Evolutionary conservation across 1,284 basidiomycete genomes (phyloP).

Genomic region (Malassezia furfur): DNA sequence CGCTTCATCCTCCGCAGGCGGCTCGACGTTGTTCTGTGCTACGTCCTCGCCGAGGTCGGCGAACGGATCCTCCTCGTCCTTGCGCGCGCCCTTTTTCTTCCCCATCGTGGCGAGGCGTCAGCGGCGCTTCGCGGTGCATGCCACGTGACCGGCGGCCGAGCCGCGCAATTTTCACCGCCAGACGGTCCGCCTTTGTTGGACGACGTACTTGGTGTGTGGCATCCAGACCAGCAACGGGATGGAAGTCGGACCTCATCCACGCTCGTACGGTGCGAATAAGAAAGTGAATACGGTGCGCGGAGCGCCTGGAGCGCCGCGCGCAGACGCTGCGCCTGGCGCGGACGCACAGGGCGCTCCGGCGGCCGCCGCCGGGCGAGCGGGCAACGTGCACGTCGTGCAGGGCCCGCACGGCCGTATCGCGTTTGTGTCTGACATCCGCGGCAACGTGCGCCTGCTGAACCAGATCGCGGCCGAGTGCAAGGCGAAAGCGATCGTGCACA

Average conservation of each 20-base stretch:
- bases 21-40: constrained; percentile 20
- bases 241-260: constrained; percentile 11
- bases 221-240: neutral
- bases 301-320: neutral
- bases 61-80: constrained; percentile 40
- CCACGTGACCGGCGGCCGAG: constrained; percentile 19
- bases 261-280: constrained; percentile 3
- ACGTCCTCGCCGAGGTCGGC: constrained; percentile 39
- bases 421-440: constrained; percentile 83
- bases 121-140: no score
- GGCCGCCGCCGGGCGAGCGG: no score
- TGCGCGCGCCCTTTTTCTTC: constrained; percentile 39
- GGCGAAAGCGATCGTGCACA: constrained; percentile 75
- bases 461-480: constrained; percentile 82
- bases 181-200: neutral
- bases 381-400: constrained; percentile 32
- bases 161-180: constrained; percentile 3
- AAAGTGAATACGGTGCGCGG: neutral
- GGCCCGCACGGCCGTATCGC: constrained; percentile 64
- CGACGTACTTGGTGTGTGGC: neutral
- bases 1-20: no score
- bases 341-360: neutral
- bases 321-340: neutral
- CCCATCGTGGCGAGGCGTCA: constrained; percentile 23
- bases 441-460: constrained; percentile 69